phyloP scores from a whole-genome alignment of 805 yeast species.

The Torulaspora microellipsoides region DNA sequence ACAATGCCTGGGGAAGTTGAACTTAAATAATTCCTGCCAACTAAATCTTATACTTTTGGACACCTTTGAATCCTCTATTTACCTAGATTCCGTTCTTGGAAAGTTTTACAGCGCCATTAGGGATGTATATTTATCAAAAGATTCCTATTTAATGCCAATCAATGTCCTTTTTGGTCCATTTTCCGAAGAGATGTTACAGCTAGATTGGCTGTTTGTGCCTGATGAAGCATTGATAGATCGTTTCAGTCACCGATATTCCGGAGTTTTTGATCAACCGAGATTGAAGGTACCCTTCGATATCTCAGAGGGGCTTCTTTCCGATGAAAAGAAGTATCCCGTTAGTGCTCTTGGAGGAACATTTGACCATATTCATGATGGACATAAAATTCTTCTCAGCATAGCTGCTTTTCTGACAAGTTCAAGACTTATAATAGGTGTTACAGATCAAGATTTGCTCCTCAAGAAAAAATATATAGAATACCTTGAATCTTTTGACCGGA shows the following conservation, averaged over 20 bases:
- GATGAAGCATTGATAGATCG: slow-evolving; percentile 1
- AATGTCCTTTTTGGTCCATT: slow-evolving; percentile 23
- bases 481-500: slow-evolving; percentile 51
- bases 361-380: slow-evolving; percentile 96
- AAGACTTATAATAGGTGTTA: slow-evolving; percentile 72
- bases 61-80: slow-evolving; percentile 16
- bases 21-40: slow-evolving; percentile 11
- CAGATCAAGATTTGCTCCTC: slow-evolving; percentile 65
- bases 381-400: slow-evolving; percentile 73
- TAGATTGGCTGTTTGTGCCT: slow-evolving; percentile 20
- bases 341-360: slow-evolving; percentile 92
- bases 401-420: slow-evolving; percentile 56
- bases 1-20: slow-evolving; percentile 6
- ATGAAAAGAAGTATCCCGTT: slow-evolving; percentile 31
- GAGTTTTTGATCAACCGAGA: slow-evolving; percentile 7
- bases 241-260: slow-evolving; percentile 1
- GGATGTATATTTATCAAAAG: slow-evolving; percentile 20
- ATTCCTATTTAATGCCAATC: slow-evolving; percentile 21
- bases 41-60: slow-evolving; percentile 23
- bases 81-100: slow-evolving; percentile 29
- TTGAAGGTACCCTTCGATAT: background rate
- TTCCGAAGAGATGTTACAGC: slow-evolving; percentile 7
- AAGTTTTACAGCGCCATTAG: slow-evolving; percentile 27
- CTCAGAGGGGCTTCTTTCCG: slow-evolving; percentile 2
- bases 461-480: slow-evolving; percentile 71